A percentile compares a stretch with the other conserved stretches of the same genome.
phyloP scores from a whole-genome alignment of 1,284 basidiomycete species.

The Cutaneotrichosporon sp. region DNA sequence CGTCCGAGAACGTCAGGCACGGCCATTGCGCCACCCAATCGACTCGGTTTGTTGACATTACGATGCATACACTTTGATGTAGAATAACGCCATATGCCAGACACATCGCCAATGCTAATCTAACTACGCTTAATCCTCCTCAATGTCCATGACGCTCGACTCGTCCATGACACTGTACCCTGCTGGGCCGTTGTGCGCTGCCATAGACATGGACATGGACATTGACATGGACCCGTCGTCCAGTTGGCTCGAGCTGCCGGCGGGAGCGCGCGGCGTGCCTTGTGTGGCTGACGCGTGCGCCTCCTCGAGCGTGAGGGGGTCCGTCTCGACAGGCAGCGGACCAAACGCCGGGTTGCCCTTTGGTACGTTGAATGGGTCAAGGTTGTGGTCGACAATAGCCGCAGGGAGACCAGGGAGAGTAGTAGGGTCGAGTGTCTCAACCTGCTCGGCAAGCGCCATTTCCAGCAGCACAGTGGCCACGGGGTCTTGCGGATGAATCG shows the following conservation, averaged over 20 bases:
- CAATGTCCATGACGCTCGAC: conserved; percentile 38
- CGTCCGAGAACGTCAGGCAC: background rate
- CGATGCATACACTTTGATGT: background rate
- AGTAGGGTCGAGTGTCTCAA: conserved; percentile 37
- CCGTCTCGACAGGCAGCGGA: conserved; percentile 31
- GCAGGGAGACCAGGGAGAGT: conserved; percentile 38
- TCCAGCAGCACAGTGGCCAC: conserved; percentile 79
- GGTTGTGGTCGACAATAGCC: conserved; percentile 25
- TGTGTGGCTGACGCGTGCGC: conserved; percentile 9
- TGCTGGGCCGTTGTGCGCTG: background rate
- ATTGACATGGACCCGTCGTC: conserved; percentile 5
- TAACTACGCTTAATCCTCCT: conserved; percentile 37
- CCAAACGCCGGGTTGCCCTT: conserved; percentile 40
- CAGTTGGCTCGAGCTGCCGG: background rate
- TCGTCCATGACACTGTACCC: conserved; percentile 21
- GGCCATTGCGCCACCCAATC: background rate
- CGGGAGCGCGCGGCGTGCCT: background rate
- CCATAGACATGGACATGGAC: conserved; percentile 4
- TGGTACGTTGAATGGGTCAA: conserved; percentile 43
- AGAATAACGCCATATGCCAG: too few species aligned
- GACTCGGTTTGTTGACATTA: background rate
- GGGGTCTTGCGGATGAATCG: conserved; percentile 77
- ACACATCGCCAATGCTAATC: too few species aligned
- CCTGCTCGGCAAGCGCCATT: conserved; percentile 61
- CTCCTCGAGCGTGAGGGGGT: conserved; percentile 27